Evolutionary conservation across 139 green algal genomes (phyloP).

Genomic region (Haematococcus sp.): DNA sequence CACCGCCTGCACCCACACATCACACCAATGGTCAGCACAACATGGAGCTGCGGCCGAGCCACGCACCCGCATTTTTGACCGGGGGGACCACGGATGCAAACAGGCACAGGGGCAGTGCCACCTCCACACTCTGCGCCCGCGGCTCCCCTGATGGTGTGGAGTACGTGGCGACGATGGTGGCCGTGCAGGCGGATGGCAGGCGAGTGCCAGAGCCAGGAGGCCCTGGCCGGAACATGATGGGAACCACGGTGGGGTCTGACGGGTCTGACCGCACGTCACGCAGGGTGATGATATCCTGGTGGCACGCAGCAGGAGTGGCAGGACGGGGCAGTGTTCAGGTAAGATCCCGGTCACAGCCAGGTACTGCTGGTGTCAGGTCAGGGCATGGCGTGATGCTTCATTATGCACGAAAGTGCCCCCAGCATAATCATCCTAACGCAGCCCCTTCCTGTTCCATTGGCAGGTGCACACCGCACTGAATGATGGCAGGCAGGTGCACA

Average conservation of each 20-base stretch:
- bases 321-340: too few species aligned
- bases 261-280: conserved; percentile 13
- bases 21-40: too few species aligned
- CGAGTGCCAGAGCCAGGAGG: background rate
- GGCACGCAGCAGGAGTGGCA: too few species aligned
- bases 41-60: background rate
- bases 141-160: conserved; percentile 1
- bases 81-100: conserved; percentile 33
- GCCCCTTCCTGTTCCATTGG: too few species aligned
- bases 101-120: conserved; percentile 45
- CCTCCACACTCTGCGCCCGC: conserved; percentile 25
- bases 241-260: conserved; percentile 17
- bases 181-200: conserved; percentile 11
- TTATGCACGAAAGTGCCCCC: too few species aligned
- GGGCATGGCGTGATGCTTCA: too few species aligned
- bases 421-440: too few species aligned
- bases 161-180: conserved; percentile 11
- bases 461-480: too few species aligned
- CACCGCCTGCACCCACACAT: too few species aligned
- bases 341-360: too few species aligned
- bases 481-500: too few species aligned
- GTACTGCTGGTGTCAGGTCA: too few species aligned
- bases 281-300: conserved; percentile 19
- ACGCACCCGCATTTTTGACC: conserved; percentile 47
- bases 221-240: conserved; percentile 6